Evolutionary conservation across 805 yeast genomes (phyloP), one percentile per base, ranked within the genome.

Genomic region (Metschnikowia proteae): DNA sequence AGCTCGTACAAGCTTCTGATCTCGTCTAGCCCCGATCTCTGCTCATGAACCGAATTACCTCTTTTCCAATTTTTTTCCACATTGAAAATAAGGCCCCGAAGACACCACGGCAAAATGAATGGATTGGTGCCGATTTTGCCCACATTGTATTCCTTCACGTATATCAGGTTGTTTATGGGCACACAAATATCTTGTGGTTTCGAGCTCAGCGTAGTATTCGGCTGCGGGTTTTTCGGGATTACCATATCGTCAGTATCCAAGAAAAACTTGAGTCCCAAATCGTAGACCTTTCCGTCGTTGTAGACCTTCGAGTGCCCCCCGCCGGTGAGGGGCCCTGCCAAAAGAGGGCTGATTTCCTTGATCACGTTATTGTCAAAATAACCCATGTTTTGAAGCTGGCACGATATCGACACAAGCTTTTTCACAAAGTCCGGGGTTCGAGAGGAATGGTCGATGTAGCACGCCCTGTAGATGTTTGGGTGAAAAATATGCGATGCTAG

Each of bases 261-360:
- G 1, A 88, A 79, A 61, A 86, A 84, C 50, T 82, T 77, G 37
- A 91, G 60, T 0, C 94, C 97, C 52, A 88, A 62, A 55, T 83
- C 88, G 62, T 92, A 92, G 0, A 94, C 98, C 48, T 83, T 79
- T 3, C 83, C 81, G 55, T 88, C 96, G 58, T 87, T 86, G 65
- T 92, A 92, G 27, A 94, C 82, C 53, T 79, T 84, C 0, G 97
- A 90, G 64, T 92, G 99, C 0, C 99, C 99, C 6, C 94, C 91
- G 3, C 97, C 97, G 0, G 97, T 92, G 46, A 94, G 71, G 1
- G 96, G 86, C 0, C 99, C 99, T 0, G 95, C 94, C 53, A 41
- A 47, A 34, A 49, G 38, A 3, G 57, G 50, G 47, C 96, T 88
- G 38, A 92, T 76, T 62, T 94, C 97, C 53, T 84, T 84, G 22